Conservation (phyloP, 306 rosid species). For the Carpinus viminea region DNA sequence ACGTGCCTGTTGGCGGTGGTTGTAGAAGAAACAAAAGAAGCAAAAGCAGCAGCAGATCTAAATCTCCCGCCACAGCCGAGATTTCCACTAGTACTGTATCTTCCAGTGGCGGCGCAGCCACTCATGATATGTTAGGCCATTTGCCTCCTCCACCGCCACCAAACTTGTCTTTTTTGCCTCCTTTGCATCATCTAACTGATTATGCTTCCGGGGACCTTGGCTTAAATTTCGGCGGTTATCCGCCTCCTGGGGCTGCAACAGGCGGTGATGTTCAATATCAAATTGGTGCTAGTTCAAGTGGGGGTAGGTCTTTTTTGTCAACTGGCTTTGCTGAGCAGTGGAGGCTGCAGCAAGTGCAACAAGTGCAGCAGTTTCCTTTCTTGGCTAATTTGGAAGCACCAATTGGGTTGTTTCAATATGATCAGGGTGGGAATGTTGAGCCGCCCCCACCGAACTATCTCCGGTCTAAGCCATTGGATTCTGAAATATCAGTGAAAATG, state of each 20-base stretch:
- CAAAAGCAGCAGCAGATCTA: constrained; percentile 52
- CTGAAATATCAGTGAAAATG: constrained; percentile 44
- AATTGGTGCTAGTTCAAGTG: constrained; percentile 27
- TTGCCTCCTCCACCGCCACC: constrained; percentile 36
- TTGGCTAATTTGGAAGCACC: constrained; percentile 57
- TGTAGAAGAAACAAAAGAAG: constrained; percentile 74
- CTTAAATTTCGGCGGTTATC: constrained; percentile 41
- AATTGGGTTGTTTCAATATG: constrained; percentile 52
- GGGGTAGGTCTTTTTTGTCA: constrained; percentile 27
- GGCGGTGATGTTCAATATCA: constrained; percentile 43
- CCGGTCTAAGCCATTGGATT: constrained; percentile 48
- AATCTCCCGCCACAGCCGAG: constrained; percentile 39
- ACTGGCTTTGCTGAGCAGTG: constrained; percentile 55
- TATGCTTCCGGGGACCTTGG: constrained; percentile 45
- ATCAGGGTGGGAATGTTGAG: constrained; percentile 37
- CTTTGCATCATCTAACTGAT: constrained; percentile 49
- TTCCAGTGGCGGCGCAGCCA: constrained; percentile 41
- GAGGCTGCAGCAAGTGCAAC: constrained; percentile 52
- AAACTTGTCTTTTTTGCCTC: constrained; percentile 57
- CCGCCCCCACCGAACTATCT: constrained; percentile 25
- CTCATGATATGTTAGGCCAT: constrained; percentile 36
- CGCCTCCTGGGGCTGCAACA: constrained; percentile 33
- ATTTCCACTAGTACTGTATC: constrained; percentile 47
- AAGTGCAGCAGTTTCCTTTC: constrained; percentile 61
- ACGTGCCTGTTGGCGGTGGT: constrained; percentile 92